Percentiles rank a stretch among this genome's conserved stretches.
Evolutionary conservation across 768 basidiomycete species (phyloP).

Genomic region (Lentinula sp.): DNA sequence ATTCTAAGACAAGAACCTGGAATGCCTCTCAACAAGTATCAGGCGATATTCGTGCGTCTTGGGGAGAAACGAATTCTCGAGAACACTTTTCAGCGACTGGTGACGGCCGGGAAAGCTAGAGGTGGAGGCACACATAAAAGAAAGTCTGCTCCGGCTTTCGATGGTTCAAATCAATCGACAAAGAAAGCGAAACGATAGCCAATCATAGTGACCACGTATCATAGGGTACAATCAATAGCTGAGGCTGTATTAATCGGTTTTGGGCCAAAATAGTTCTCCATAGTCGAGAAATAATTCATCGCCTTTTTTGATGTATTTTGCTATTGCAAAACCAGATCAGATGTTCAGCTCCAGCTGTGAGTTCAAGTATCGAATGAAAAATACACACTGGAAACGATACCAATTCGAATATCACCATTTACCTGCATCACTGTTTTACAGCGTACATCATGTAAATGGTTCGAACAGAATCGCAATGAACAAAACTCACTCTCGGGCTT

Average conservation of each 20-base stretch:
- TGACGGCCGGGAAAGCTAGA: background rate
- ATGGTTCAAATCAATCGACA: background rate
- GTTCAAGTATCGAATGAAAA: too few relatives aligned
- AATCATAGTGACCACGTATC: too few relatives aligned
- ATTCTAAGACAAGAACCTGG: constrained; percentile 22
- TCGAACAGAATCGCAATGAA: background rate
- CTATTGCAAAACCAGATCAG: constrained; percentile 8
- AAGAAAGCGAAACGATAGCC: constrained; percentile 1
- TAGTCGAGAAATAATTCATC: constrained; percentile 18
- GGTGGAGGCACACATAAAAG: background rate
- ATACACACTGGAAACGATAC: background rate
- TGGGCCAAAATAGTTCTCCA: constrained; percentile 12
- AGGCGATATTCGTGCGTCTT: constrained; percentile 68
- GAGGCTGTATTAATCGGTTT: background rate
- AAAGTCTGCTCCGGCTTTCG: background rate
- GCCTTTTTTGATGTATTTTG: constrained; percentile 7
- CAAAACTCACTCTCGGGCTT: background rate
- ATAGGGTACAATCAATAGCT: background rate
- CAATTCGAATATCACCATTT: background rate
- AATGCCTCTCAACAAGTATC: constrained; percentile 35
- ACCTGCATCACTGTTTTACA: background rate
- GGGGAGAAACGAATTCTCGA: constrained; percentile 75
- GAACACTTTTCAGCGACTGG: background rate
- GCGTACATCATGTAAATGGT: too few relatives aligned
- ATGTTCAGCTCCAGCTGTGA: too few relatives aligned